Base-by-base conservation (phyloP, 2,329 filamentous ascomycete species). In the Claviceps monticola region DNA sequence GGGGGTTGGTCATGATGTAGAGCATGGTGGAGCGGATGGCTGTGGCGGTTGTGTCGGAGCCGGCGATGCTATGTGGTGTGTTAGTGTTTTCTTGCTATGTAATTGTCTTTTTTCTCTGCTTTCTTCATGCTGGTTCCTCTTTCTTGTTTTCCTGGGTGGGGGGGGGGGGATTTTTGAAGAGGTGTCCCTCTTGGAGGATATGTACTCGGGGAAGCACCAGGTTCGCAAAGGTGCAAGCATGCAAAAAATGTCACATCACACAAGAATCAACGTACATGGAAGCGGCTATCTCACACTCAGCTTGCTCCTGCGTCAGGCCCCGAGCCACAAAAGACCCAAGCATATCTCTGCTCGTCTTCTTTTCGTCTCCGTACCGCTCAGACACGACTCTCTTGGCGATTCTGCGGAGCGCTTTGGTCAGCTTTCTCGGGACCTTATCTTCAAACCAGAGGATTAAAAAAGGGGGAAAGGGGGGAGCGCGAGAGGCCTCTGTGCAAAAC, bases 31-130 rank as follows among this genome's bases (percentile, higher is more conserved):
- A 67, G 2, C 78, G 72, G 16, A 82, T 70, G 2, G 71, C 71
- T 0, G 74, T 76, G 0, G 78, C 75, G 0, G 76, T 78, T 3
- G 75, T 79, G 54, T 82, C 78, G 0, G 75, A 76, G 5, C 78
- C 79, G 4, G 50, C 52, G 21, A 53, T 71, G 29, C 45, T 46
- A n/a, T 29, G 8, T 29, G 3, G 6, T 5, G 43, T 45, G 43
- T 45, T 45, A 45, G 43, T 34, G 29, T 11, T 11, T 34, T 34
- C 29, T 34, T 34, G 6, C 7, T 1, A 26, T 26, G 7, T 26
- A 8, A 7, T 26, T 34, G 2, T 5, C 17, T 14, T 23, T 23
- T 19, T 44, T 21, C 21, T 21, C 21, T 21, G 21, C 21, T 44
- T 17, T n/a, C 8, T 43, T 17, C 9, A 13, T 43, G 17, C 11